Percentiles rank a stretch among this genome's conserved stretches.
phyloP scores from a whole-genome alignment of 768 basidiomycete species.

The Leccinum longicurvipes region DNA sequence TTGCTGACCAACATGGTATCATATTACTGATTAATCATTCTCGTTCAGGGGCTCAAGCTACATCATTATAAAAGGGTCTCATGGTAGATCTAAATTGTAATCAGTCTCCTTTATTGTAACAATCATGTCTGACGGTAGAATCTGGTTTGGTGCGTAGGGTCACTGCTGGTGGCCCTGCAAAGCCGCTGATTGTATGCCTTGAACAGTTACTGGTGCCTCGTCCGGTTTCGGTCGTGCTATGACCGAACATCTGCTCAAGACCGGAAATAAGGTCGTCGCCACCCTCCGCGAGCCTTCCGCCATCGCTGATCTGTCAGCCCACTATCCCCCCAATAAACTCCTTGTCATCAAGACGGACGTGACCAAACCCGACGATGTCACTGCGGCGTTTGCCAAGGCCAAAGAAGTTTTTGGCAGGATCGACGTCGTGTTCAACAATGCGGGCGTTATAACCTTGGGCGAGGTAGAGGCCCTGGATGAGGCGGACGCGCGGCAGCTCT shows the following conservation, averaged over 20 bases:
- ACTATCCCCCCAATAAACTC: slow-evolving; percentile 24
- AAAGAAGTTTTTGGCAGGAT: slow-evolving; percentile 30
- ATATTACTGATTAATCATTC: no score
- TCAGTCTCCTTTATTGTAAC: neutral
- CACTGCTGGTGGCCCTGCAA: neutral
- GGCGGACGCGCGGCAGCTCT: slow-evolving; percentile 29
- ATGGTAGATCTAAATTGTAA: no score
- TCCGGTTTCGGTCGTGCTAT: slow-evolving; percentile 36
- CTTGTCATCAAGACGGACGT: slow-evolving; percentile 35
- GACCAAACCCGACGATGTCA: slow-evolving; percentile 20
- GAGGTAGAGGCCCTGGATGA: slow-evolving; percentile 38
- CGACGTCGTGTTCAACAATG: slow-evolving; percentile 39
- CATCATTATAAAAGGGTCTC: no score
- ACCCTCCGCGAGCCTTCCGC: slow-evolving; percentile 39
- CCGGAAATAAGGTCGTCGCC: slow-evolving; percentile 39
- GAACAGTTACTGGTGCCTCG: slow-evolving; percentile 22
- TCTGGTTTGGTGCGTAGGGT: slow-evolving; percentile 15
- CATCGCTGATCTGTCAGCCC: slow-evolving; percentile 26
- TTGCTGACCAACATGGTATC: no score
- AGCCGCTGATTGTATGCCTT: neutral
- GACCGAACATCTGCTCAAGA: slow-evolving; percentile 24
- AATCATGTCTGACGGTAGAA: slow-evolving; percentile 15
- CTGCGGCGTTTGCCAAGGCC: slow-evolving; percentile 26
- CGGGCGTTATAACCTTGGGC: slow-evolving; percentile 24
- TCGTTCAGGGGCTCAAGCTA: no score